These are phyloP conservation scores for Alternaria alternata DNA, from an alignment of 2,329 filamentous ascomycete species.

Conservation along the genomic window DNA sequence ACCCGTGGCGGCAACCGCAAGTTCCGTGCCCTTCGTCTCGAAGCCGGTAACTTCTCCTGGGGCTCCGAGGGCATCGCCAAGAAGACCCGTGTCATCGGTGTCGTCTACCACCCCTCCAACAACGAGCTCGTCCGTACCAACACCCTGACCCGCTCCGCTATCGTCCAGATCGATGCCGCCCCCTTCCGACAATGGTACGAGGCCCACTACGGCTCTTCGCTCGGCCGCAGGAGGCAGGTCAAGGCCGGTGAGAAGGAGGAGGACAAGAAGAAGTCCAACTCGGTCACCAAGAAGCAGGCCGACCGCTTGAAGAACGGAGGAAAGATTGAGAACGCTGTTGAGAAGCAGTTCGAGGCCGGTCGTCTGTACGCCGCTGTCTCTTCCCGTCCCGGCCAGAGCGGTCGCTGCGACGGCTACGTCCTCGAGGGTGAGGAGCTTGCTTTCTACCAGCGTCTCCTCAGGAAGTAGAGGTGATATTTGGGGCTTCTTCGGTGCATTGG, in stretches of 20 bases:
- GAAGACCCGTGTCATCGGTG: slow-evolving; percentile 98
- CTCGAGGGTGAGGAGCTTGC: slow-evolving; percentile 99
- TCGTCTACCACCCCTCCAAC: slow-evolving; percentile 99
- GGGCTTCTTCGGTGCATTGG: slow-evolving; percentile 52
- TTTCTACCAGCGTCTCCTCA: slow-evolving; percentile 99
- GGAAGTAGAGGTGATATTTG: slow-evolving; percentile 76
- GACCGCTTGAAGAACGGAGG: slow-evolving; percentile 80
- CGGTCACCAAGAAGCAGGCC: slow-evolving; percentile 95
- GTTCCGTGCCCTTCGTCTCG: slow-evolving; percentile 98
- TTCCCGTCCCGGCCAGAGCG: slow-evolving; percentile 94
- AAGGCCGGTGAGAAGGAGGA: slow-evolving; percentile 74
- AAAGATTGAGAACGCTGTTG: slow-evolving; percentile 91
- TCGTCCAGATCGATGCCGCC: slow-evolving; percentile 98
- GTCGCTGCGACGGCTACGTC: slow-evolving; percentile 96
- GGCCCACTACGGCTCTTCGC: slow-evolving; percentile 93
- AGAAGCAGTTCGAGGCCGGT: slow-evolving; percentile 99
- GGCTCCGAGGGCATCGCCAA: slow-evolving; percentile 96
- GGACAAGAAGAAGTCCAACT: slow-evolving; percentile 97
- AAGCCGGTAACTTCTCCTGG: slow-evolving; percentile 99
- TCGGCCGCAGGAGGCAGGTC: slow-evolving; percentile 91
- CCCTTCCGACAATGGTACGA: slow-evolving; percentile 99
- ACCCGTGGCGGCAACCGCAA: slow-evolving; percentile 99
- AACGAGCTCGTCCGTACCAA: slow-evolving; percentile 99
- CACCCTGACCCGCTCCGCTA: slow-evolving; percentile 98
- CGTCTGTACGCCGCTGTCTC: slow-evolving; percentile 93